These are phyloP conservation scores for Suhomyces kilbournensis DNA, from an alignment of 805 yeast genomes.

Conservation along the genomic window DNA sequence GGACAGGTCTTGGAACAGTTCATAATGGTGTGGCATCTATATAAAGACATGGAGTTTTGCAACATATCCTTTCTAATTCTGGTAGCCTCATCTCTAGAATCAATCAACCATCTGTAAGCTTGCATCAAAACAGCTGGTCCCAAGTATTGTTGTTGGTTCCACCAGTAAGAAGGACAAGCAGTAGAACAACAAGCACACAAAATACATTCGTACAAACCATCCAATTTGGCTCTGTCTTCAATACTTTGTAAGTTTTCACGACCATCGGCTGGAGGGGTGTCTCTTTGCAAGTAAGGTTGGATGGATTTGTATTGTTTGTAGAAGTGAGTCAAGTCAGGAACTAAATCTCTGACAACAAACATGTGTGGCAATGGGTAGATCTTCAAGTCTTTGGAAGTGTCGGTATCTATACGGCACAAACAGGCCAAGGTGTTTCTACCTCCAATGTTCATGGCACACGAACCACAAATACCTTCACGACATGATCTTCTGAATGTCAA, in stretches of 20 bases:
- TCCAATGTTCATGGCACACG: conserved; percentile 99
- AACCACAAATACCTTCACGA: conserved; percentile 99
- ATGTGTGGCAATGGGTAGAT: conserved; percentile 97
- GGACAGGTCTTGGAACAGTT: conserved; percentile 98
- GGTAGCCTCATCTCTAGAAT: conserved; percentile 92
- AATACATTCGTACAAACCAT: conserved; percentile 96
- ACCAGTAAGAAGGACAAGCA: conserved; percentile 99
- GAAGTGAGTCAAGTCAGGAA: conserved; percentile 95
- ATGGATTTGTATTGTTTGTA: conserved; percentile 98
- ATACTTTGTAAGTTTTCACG: conserved; percentile 87
- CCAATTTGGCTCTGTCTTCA: conserved; percentile 92
- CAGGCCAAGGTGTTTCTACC: conserved; percentile 97
- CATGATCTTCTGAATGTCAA: conserved; percentile 97
- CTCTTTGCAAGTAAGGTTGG: conserved; percentile 92
- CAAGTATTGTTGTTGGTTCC: conserved; percentile 98
- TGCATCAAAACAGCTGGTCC: conserved; percentile 99
- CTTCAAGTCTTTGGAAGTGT: conserved; percentile 70
- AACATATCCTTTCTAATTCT: conserved; percentile 78
- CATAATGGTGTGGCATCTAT: conserved; percentile 99
- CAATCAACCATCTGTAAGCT: conserved; percentile 98
- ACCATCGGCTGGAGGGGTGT: conserved; percentile 78
- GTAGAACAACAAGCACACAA: conserved; percentile 99
- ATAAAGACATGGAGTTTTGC: conserved; percentile 94
- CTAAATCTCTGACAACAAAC: conserved; percentile 95
- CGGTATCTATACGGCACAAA: conserved; percentile 86